Conservation (phyloP, 1,139 yeast genomes). For the Kodamaea sp. region DNA sequence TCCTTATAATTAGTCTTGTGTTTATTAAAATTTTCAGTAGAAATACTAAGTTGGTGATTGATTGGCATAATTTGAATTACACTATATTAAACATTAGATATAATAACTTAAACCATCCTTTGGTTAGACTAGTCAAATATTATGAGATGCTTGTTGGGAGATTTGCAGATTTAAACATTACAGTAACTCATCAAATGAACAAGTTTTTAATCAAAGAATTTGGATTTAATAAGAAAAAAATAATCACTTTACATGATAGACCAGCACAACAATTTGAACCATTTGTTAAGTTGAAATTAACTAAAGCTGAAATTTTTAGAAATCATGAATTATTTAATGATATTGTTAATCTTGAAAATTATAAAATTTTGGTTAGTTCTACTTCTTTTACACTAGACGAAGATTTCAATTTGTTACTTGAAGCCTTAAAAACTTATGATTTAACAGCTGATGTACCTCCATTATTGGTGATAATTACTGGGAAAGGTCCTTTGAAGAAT, state of each 20-base stretch:
- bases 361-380: conserved; percentile 71
- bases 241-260: conserved; percentile 63
- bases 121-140: conserved; percentile 55
- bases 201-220: conserved; percentile 54
- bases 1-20: conserved; percentile 59
- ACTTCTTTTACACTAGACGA: conserved; percentile 97
- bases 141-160: conserved; percentile 61
- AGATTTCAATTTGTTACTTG: conserved; percentile 66
- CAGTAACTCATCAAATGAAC: conserved; percentile 80
- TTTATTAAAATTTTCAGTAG: conserved; percentile 54
- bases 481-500: conserved; percentile 81
- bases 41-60: conserved; percentile 65
- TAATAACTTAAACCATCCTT: conserved; percentile 49
- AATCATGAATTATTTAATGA: conserved; percentile 39
- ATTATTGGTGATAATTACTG: conserved; percentile 74
- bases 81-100: conserved; percentile 72
- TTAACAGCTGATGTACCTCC: conserved; percentile 34
- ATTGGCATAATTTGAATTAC: conserved; percentile 96
- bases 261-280: conserved; percentile 72
- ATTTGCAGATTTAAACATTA: conserved; percentile 59
- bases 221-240: conserved; percentile 31
- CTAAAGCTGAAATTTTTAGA: conserved; percentile 34
- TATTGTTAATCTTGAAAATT: conserved; percentile 29
- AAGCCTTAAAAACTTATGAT: conserved; percentile 59
- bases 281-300: conserved; percentile 14